These are phyloP conservation scores for Ceratobasidium sp. DNA, from an alignment of 1,284 basidiomycete species.

Conservation along the genomic window DNA sequence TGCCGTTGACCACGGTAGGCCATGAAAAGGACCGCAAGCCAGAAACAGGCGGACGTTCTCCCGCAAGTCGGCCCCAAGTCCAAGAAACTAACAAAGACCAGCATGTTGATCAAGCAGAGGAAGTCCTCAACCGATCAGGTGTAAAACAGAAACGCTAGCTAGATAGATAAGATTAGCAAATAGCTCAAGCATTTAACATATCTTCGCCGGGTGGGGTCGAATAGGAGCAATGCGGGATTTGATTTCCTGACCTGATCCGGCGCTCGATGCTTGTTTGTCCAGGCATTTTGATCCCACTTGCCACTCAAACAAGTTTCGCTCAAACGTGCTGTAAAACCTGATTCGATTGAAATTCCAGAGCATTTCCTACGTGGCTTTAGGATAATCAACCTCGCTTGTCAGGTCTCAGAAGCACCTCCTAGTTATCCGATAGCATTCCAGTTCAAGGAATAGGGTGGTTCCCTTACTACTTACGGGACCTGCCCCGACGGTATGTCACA, in stretches of 20 bases:
- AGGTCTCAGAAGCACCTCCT: too few species aligned
- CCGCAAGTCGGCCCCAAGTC: background rate
- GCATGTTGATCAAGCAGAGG: slow-evolving; percentile 1
- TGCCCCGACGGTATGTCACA: too few species aligned
- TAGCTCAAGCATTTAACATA: slow-evolving; percentile 18
- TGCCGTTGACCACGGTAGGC: slow-evolving; percentile 3
- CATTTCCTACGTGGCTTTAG: too few species aligned
- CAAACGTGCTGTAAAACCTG: too few species aligned
- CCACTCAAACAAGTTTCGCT: background rate
- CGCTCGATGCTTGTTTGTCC: slow-evolving; percentile 20
- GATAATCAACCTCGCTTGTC: too few species aligned
- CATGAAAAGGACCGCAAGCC: slow-evolving; percentile 17
- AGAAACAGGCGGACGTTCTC: background rate
- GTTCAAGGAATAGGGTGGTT: too few species aligned
- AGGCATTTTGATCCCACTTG: too few species aligned
- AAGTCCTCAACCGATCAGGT: too few species aligned
- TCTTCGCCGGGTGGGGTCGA: slow-evolving; percentile 2
- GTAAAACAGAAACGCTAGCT: background rate
- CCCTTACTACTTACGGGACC: too few species aligned
- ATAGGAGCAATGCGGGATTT: background rate
- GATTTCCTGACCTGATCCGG: slow-evolving; percentile 28
- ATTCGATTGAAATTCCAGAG: too few species aligned
- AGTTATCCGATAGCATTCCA: too few species aligned
- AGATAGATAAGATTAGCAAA: too few species aligned
- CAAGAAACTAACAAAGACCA: background rate